Percentiles rank a stretch among this genome's conserved stretches.
Evolutionary conservation across 2,329 filamentous ascomycete genomes (phyloP).

Genomic region (Calcarisporium arbuscula): DNA sequence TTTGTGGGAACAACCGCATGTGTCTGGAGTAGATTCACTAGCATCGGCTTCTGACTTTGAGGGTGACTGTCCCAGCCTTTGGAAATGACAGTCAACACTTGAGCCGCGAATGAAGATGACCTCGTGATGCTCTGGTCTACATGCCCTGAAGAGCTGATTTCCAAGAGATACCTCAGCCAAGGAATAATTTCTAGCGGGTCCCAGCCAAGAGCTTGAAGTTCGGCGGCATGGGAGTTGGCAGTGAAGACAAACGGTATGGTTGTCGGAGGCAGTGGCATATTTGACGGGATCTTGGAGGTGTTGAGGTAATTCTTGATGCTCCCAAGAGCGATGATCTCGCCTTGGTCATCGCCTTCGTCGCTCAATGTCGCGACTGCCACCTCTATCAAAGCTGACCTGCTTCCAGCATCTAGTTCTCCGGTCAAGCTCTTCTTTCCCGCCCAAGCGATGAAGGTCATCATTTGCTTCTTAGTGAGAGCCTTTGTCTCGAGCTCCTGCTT

Average conservation of each 20-base stretch:
- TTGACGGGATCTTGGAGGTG: conserved; percentile 71
- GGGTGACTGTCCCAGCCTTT: conserved; percentile 86
- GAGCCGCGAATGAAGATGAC: conserved; percentile 66
- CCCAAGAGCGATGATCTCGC: conserved; percentile 70
- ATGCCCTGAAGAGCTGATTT: conserved; percentile 52
- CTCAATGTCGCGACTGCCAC: conserved; percentile 70
- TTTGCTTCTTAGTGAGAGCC: conserved; percentile 71
- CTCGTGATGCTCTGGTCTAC: conserved; percentile 64
- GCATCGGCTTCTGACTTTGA: conserved; percentile 55
- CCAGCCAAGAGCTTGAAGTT: conserved; percentile 82
- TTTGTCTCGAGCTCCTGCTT: conserved; percentile 75
- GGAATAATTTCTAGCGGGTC: conserved; percentile 74
- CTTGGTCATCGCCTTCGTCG: conserved; percentile 53
- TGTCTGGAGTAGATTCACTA: conserved; percentile 58
- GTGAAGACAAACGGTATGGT: conserved; percentile 86
- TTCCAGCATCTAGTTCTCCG: conserved; percentile 66
- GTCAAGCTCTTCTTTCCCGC: conserved; percentile 62
- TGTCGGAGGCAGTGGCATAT: conserved; percentile 70
- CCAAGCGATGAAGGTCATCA: conserved; percentile 82
- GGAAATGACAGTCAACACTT: conserved; percentile 73
- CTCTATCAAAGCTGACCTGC: conserved; percentile 64
- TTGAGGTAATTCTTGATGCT: conserved; percentile 70
- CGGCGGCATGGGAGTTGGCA: conserved; percentile 55
- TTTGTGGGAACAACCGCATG: conserved; percentile 84
- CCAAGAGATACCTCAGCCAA: conserved; percentile 80